phyloP scores from a whole-genome alignment of 148 eudicot species.

The Selenicereus undatus region DNA sequence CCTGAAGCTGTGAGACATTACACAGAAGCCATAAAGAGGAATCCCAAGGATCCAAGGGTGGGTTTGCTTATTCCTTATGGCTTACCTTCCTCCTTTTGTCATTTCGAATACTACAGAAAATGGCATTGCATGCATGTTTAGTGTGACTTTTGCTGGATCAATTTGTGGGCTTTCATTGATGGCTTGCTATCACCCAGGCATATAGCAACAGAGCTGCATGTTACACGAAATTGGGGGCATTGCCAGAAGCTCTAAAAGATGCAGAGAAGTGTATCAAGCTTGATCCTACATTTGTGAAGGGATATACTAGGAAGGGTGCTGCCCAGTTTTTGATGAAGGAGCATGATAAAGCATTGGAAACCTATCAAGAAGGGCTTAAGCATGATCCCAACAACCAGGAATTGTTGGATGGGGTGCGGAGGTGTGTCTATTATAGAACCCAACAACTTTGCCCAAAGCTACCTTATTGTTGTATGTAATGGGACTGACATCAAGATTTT shows the following conservation, averaged over 20 bases:
- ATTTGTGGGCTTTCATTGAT: not conserved
- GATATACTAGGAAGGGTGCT: constrained; percentile 91
- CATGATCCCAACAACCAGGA: constrained; percentile 77
- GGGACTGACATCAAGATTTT: not conserved
- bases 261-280: constrained; percentile 97
- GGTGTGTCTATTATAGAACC: constrained; percentile 34
- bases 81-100: not conserved
- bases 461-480: too few relatives aligned
- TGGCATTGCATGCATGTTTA: too few relatives aligned
- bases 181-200: constrained; percentile 35
- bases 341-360: constrained; percentile 83
- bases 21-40: constrained; percentile 78
- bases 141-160: too few relatives aligned
- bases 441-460: not conserved
- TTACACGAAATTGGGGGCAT: constrained; percentile 84
- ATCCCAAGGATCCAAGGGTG: constrained; percentile 78
- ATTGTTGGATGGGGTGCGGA: constrained; percentile 72
- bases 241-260: constrained; percentile 95
- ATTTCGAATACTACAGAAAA: too few relatives aligned
- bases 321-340: constrained; percentile 96
- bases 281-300: constrained; percentile 83
- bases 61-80: not conserved
- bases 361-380: constrained; percentile 86
- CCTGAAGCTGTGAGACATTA: constrained; percentile 92
- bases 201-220: constrained; percentile 95